Conservation (phyloP, 2,329 filamentous ascomycete species). For the Aspergillus vadensis region DNA sequence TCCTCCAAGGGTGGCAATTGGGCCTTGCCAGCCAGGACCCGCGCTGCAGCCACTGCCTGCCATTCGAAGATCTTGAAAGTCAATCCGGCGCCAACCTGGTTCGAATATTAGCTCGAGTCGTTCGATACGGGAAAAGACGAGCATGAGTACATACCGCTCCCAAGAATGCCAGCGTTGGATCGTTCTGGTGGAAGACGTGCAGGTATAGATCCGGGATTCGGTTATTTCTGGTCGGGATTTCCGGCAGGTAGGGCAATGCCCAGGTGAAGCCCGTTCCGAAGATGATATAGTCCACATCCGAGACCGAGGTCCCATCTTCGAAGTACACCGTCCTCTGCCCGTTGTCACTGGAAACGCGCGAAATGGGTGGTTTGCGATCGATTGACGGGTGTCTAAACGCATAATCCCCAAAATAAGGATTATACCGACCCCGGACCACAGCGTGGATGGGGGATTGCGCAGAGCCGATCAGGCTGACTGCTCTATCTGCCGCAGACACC, state of each 20-base stretch:
- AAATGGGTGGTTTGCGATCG: constrained; percentile 31
- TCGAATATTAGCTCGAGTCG: constrained; percentile 10
- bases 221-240: constrained; percentile 43
- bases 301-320: constrained; percentile 55
- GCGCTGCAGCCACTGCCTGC: constrained; percentile 64
- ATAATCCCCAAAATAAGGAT: constrained; percentile 59
- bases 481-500: constrained; percentile 66
- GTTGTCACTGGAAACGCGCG: constrained; percentile 41
- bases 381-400: constrained; percentile 62
- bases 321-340: constrained; percentile 55
- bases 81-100: constrained; percentile 45
- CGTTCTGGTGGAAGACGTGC: constrained; percentile 39
- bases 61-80: constrained; percentile 71
- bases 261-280: constrained; percentile 69
- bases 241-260: constrained; percentile 63
- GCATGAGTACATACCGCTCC: constrained; percentile 47
- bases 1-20: constrained; percentile 52
- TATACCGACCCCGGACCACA: constrained; percentile 56
- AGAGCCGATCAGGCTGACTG: constrained; percentile 53
- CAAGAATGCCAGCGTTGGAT: constrained; percentile 38
- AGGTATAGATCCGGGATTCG: constrained; percentile 39
- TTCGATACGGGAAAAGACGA: neutral
- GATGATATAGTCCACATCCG: constrained; percentile 62
- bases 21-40: constrained; percentile 59
- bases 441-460: constrained; percentile 54